Evolutionary conservation across 2,329 filamentous ascomycete genomes (phyloP).

Genomic region (Neonectria hederae): DNA sequence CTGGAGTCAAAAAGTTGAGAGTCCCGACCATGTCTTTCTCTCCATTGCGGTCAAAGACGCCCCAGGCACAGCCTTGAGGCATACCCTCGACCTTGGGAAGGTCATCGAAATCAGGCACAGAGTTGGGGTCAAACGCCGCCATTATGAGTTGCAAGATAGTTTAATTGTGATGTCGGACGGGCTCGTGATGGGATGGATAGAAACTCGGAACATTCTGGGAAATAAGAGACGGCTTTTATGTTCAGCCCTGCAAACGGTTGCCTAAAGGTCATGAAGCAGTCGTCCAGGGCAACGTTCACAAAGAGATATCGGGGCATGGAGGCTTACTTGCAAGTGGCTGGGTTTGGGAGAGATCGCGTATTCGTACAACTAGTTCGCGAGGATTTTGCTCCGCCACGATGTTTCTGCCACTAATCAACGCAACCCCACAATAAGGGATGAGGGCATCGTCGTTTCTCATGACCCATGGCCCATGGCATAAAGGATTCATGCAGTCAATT

Average conservation of each 20-base stretch:
- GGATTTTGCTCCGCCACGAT: neutral
- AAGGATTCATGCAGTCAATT: neutral
- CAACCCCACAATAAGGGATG: neutral
- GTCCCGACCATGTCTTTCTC: conserved; percentile 60
- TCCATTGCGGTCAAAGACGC: conserved; percentile 55
- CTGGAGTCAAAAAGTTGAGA: conserved; percentile 61
- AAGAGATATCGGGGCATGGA: neutral
- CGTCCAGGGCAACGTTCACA: neutral
- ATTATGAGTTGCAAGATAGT: neutral
- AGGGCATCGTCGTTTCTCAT: neutral
- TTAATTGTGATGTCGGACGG: too few species aligned
- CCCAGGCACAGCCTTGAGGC: conserved; percentile 60
- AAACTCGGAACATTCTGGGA: neutral
- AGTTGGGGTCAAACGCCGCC: conserved; percentile 1
- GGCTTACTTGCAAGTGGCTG: neutral
- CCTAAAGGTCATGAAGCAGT: neutral
- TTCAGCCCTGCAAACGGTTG: neutral
- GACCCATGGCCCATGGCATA: neutral
- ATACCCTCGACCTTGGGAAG: conserved; percentile 53
- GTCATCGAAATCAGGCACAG: conserved; percentile 53
- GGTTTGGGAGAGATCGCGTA: neutral
- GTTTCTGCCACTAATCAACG: neutral
- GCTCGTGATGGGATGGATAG: too few species aligned
- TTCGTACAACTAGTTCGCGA: neutral
- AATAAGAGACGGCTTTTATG: neutral